Evolutionary conservation across 345 rosid species (phyloP).

Genomic region (Euphorbia tirucalli): DNA sequence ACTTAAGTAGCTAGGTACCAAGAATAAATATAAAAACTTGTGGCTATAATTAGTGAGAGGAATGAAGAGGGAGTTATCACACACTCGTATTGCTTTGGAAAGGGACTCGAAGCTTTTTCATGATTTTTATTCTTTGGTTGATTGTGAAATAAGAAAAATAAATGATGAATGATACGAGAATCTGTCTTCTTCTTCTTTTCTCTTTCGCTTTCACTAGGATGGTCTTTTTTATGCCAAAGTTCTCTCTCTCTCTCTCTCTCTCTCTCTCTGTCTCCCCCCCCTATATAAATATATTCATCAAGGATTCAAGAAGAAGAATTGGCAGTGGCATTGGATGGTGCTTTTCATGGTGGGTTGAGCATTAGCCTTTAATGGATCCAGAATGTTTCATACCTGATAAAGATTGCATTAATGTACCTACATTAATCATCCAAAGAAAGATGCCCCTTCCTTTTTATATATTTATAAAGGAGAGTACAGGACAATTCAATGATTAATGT

Average conservation of each 20-base stretch:
- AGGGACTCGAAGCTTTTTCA: slow-evolving; percentile 12
- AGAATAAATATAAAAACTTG: slow-evolving; percentile 4
- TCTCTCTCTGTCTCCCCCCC: slow-evolving; percentile 8
- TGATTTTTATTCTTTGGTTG: not conserved
- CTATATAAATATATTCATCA: no score
- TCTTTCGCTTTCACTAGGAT: not conserved
- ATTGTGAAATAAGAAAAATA: not conserved
- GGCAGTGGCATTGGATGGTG: slow-evolving; percentile 28
- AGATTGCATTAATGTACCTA: not conserved
- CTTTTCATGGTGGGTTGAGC: slow-evolving; percentile 32
- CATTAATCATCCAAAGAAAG: no score
- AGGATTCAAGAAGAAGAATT: no score
- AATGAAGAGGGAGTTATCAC: not conserved
- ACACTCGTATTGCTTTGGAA: slow-evolving; percentile 8
- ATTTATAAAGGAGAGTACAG: not conserved
- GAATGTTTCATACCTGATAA: slow-evolving; percentile 18
- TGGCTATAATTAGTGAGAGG: slow-evolving; percentile 12
- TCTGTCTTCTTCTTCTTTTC: slow-evolving; percentile 18
- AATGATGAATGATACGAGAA: slow-evolving; percentile 13
- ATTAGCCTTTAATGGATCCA: slow-evolving; percentile 19
- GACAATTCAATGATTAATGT: no score
- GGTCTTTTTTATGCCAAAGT: no score
- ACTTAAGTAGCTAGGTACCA: slow-evolving; percentile 7
- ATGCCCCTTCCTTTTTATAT: no score
- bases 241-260: no score